Base-by-base conservation (phyloP, 2,329 filamentous ascomycete species). In the Botryotinia globosa region DNA sequence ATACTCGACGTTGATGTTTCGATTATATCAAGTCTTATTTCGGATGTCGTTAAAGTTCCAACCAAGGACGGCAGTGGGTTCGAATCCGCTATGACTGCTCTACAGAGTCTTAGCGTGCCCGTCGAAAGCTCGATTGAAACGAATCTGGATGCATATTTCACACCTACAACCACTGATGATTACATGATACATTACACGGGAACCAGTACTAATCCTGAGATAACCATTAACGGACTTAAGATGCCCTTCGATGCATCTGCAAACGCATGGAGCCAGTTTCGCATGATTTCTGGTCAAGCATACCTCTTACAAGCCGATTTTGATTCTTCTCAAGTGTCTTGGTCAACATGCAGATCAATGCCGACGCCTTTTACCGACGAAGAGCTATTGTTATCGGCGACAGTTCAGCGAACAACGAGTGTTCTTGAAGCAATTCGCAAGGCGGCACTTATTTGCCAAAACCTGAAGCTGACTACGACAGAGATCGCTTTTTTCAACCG, bases 291-390 rank as follows among this genome's bases (percentile, higher is more conserved):
- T 7, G 58, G 58, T 3, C 58, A 61, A 25, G 22, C 58, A 61
- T 61, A 61, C 22, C 34, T 61, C 14, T 12, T 61, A 39, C 34
- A 61, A 25, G 32, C 20, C 25, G 58, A 2, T 6, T 61, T 61
- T 25, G 10, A 22, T 61, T 4, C 29, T 22, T n/a, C 34, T 14
- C 20, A 61, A 61, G 12, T 61, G 8, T 39, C 58, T 14, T 61
- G 58, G 58, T 61, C 58, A n/a, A 61, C 58, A n/a, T n/a, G 58
- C 29, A 39, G 58, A 39, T 61, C 58, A 39, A 61, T 61, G 34
- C 10, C 25, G 34, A 61, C 58, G 8, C 58, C 22, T n/a, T 61
- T 61, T 14, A 39, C 34, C 20, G 58, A 61, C 9, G 58, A 61
- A 39, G 58, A 61, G 22, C 20, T 61, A n/a, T 25, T 61, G 4